Evolutionary conservation across 352 stramenopile genomes (phyloP).

Genomic region (Pythium coloratum): DNA sequence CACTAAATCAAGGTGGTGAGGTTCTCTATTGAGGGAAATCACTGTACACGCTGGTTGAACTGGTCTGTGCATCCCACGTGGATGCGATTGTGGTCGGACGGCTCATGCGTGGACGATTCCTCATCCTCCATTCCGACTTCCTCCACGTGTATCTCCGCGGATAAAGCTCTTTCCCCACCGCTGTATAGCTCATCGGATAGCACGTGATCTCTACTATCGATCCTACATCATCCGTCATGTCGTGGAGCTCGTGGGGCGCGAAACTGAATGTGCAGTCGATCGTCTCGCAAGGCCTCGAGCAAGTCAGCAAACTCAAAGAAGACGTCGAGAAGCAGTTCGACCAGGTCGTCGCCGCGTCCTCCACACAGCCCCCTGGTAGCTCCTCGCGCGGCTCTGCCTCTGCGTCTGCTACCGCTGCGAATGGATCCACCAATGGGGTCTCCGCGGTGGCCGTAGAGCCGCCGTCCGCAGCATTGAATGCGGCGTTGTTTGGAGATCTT

Average conservation of each 20-base stretch:
- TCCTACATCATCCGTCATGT: slow-evolving; percentile 27
- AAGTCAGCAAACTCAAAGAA: slow-evolving; percentile 80
- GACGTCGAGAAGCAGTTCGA: slow-evolving; percentile 90
- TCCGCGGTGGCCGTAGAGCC: slow-evolving; percentile 8
- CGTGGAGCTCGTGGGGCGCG: slow-evolving; percentile 64
- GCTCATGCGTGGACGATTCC: not conserved
- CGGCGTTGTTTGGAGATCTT: slow-evolving; percentile 16
- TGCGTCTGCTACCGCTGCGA: not conserved
- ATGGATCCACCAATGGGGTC: not conserved
- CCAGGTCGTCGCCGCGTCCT: slow-evolving; percentile 54
- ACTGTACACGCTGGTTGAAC: slow-evolving; percentile 18
- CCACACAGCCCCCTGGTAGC: slow-evolving; percentile 17
- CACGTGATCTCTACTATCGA: slow-evolving; percentile 1
- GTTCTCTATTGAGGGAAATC: slow-evolving; percentile 6
- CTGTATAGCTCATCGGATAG: not conserved
- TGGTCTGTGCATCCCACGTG: slow-evolving; percentile 21
- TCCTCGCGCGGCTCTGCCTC: slow-evolving; percentile 6
- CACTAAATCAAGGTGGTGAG: not conserved
- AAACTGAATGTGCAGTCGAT: slow-evolving; percentile 83
- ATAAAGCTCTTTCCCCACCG: not conserved
- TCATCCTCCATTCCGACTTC: not conserved
- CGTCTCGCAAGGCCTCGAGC: slow-evolving; percentile 81
- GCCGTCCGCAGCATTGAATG: slow-evolving; percentile 20
- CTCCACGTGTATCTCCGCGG: slow-evolving; percentile 1
- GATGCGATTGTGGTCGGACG: slow-evolving; percentile 7